Evolutionary conservation across 306 rosid species (phyloP).

Genomic region (Abrus precatorius): DNA sequence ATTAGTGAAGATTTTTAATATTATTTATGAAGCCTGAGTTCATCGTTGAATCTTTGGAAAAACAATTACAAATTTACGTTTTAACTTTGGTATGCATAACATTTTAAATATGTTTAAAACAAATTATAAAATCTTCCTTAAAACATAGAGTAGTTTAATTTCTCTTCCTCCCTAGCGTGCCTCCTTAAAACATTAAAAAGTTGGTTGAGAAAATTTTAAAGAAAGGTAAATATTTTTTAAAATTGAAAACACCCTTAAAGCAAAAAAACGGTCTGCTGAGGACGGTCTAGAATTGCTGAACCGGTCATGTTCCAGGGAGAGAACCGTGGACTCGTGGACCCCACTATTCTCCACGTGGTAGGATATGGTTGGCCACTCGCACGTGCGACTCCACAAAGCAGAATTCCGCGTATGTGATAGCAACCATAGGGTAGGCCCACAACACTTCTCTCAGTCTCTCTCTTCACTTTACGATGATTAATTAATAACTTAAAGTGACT

Average conservation of each 20-base stretch:
- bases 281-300: constrained; percentile 36
- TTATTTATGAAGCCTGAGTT: too few relatives aligned
- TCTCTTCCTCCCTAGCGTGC: neutral
- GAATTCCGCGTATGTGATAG: constrained; percentile 17
- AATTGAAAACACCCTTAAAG: neutral
- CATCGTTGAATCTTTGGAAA: too few relatives aligned
- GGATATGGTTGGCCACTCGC: neutral
- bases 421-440: constrained; percentile 20
- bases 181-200: too few relatives aligned
- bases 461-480: neutral
- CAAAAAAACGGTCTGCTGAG: neutral
- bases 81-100: too few relatives aligned
- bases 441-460: neutral
- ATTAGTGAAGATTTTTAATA: too few relatives aligned
- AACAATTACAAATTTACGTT: too few relatives aligned
- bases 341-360: neutral
- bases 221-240: too few relatives aligned
- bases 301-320: neutral
- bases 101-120: too few relatives aligned
- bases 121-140: too few relatives aligned
- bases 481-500: neutral
- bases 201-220: too few relatives aligned
- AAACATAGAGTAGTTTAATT: neutral
- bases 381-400: constrained; percentile 6
- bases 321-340: constrained; percentile 10